Evolutionary conservation across 2,329 filamentous ascomycete genomes (phyloP).

Genomic region (Diaporthe citrichinensis): DNA sequence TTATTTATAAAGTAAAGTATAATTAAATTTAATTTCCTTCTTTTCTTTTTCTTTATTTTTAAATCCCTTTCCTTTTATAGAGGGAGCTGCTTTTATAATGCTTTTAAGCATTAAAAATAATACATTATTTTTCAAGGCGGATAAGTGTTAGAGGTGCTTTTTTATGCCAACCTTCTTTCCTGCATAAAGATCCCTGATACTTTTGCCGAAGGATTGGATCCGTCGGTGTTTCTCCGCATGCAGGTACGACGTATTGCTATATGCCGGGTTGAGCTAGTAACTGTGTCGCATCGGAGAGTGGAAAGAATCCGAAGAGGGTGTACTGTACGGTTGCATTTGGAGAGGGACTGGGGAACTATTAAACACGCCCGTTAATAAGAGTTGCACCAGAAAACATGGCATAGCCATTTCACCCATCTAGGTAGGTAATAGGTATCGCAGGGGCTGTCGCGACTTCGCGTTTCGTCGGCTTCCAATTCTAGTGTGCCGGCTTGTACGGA

Average conservation of each 20-base stretch:
- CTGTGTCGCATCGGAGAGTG: background rate
- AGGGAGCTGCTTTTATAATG: too few species aligned
- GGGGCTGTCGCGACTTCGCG: background rate
- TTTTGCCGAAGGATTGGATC: background rate
- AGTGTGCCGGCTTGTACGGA: background rate
- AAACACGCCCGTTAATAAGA: background rate
- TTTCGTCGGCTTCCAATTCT: constrained; percentile 21
- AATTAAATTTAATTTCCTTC: too few species aligned
- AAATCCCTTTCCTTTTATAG: too few species aligned
- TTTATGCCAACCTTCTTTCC: accelerated
- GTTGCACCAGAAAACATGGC: background rate
- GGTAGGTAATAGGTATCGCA: background rate
- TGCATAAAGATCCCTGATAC: too few species aligned
- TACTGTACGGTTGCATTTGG: constrained; percentile 20
- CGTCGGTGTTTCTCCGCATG: constrained; percentile 13
- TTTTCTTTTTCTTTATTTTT: too few species aligned
- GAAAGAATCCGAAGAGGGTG: background rate
- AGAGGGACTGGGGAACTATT: background rate
- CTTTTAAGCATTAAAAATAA: too few species aligned
- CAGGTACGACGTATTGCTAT: background rate
- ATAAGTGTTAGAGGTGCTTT: too few species aligned
- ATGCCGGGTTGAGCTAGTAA: constrained; percentile 3
- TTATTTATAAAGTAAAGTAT: too few species aligned
- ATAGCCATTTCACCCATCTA: background rate
- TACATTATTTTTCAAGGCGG: too few species aligned